Conservation (phyloP, 1,139 yeast species). For the Saccharomyces hybrid region DNA sequence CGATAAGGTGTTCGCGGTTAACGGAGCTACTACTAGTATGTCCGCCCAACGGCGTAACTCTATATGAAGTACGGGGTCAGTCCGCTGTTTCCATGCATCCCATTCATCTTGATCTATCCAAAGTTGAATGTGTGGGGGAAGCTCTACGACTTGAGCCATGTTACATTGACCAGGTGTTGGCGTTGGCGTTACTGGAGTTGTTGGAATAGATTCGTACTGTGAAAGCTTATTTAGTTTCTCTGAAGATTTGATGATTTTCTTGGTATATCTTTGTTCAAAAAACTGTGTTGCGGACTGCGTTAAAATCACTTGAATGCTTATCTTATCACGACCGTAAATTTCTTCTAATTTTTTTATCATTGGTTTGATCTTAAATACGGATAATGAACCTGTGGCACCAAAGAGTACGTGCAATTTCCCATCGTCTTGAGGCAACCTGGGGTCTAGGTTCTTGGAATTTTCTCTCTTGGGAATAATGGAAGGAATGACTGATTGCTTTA, state of each 20-base stretch:
- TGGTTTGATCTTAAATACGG: slow-evolving; percentile 63
- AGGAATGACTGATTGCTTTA: background rate
- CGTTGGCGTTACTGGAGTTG: slow-evolving; percentile 4
- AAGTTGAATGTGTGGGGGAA: slow-evolving; percentile 56
- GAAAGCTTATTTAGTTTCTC: slow-evolving; percentile 2
- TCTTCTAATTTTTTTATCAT: slow-evolving; percentile 71
- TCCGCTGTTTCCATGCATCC: slow-evolving; percentile 75
- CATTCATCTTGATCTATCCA: slow-evolving; percentile 92
- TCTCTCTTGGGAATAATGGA: slow-evolving; percentile 34
- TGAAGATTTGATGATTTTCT: slow-evolving; percentile 9
- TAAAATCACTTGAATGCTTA: slow-evolving; percentile 69
- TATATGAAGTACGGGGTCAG: slow-evolving; percentile 87
- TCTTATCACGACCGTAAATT: slow-evolving; percentile 59
- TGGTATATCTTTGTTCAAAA: slow-evolving; percentile 39
- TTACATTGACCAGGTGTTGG: slow-evolving; percentile 3
- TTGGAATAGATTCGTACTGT: background rate
- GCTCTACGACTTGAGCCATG: slow-evolving; percentile 32
- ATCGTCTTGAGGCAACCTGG: slow-evolving; percentile 79
- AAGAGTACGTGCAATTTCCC: slow-evolving; percentile 77
- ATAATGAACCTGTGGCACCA: slow-evolving; percentile 85
- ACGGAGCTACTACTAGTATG: slow-evolving; percentile 79
- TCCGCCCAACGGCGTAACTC: slow-evolving; percentile 95
- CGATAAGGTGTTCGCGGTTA: slow-evolving; percentile 87
- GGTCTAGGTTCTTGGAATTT: slow-evolving; percentile 53
- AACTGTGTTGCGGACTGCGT: slow-evolving; percentile 80